Conservation (phyloP, 169 alveolate genomes). For the Perkinsus olseni region DNA sequence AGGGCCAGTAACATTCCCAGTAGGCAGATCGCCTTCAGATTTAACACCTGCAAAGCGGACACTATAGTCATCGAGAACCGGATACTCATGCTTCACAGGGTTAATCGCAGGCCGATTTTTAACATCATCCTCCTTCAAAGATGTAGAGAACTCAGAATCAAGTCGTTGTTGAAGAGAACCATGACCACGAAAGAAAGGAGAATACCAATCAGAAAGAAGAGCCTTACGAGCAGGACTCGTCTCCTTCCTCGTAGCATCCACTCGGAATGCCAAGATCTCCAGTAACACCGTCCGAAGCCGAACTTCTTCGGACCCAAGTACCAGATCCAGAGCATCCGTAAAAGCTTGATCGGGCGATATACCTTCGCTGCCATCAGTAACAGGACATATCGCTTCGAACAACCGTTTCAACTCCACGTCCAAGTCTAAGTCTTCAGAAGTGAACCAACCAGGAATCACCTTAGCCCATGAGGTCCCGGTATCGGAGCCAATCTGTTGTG, state of each 20-base stretch:
- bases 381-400: background rate
- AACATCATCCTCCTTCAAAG: background rate
- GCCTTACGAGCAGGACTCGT: background rate
- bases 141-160: background rate
- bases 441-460: background rate
- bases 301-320: background rate
- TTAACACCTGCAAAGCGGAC: background rate
- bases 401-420: background rate
- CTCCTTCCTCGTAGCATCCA: background rate
- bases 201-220: background rate
- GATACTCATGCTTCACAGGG: background rate
- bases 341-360: background rate
- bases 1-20: background rate
- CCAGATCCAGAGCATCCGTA: background rate
- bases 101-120: background rate
- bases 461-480: background rate
- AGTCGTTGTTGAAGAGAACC: background rate
- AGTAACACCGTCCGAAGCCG: background rate
- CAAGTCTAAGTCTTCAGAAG: background rate
- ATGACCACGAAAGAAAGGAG: background rate
- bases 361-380: background rate
- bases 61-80: background rate
- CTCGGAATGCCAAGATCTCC: background rate
- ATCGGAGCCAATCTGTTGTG: conserved; percentile 1
- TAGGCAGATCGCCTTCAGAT: background rate